phyloP scores from a whole-genome alignment of 352 stramenopile genomes.

The Phytophthora pinifolia region DNA sequence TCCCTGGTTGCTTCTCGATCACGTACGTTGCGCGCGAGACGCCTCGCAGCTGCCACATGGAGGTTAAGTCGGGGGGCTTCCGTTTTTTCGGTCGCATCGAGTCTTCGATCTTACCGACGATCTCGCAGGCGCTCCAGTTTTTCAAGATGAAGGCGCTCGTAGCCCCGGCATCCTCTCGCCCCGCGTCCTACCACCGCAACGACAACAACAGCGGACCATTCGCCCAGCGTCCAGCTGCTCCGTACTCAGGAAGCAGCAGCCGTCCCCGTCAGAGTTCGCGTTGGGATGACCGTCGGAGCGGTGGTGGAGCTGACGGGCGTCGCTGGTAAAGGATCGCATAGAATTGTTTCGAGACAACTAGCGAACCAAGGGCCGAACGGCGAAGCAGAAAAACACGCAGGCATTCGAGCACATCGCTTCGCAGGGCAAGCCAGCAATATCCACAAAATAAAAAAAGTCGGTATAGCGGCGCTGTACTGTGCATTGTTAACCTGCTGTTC shows the following conservation, averaged over 20 bases:
- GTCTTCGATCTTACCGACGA: slow-evolving; percentile 77
- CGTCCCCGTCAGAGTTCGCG: slow-evolving; percentile 63
- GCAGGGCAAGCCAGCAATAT: slow-evolving; percentile 14
- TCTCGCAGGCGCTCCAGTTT: slow-evolving; percentile 84
- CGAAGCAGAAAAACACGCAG: slow-evolving; percentile 6
- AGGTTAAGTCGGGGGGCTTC: slow-evolving; percentile 83
- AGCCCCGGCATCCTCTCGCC: slow-evolving; percentile 43
- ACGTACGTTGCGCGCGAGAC: slow-evolving; percentile 86
- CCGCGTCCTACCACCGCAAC: slow-evolving; percentile 47
- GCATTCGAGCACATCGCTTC: slow-evolving; percentile 20
- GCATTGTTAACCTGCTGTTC: background rate
- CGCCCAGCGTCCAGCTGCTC: slow-evolving; percentile 50
- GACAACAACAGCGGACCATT: slow-evolving; percentile 58
- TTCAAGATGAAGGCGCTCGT: slow-evolving; percentile 90
- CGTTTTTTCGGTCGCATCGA: slow-evolving; percentile 89
- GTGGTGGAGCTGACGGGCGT: slow-evolving; percentile 25
- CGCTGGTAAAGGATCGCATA: slow-evolving; percentile 24
- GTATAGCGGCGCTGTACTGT: slow-evolving; percentile 11
- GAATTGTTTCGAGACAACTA: slow-evolving; percentile 3
- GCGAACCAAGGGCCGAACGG: slow-evolving; percentile 1
- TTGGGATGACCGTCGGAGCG: slow-evolving; percentile 67
- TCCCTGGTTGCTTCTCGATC: slow-evolving; percentile 89
- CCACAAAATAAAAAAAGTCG: slow-evolving; percentile 32
- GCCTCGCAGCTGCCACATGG: slow-evolving; percentile 85
- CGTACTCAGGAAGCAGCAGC: slow-evolving; percentile 40